Base-by-base conservation (phyloP, 441 rosid species). In the Erodium texanum region DNA sequence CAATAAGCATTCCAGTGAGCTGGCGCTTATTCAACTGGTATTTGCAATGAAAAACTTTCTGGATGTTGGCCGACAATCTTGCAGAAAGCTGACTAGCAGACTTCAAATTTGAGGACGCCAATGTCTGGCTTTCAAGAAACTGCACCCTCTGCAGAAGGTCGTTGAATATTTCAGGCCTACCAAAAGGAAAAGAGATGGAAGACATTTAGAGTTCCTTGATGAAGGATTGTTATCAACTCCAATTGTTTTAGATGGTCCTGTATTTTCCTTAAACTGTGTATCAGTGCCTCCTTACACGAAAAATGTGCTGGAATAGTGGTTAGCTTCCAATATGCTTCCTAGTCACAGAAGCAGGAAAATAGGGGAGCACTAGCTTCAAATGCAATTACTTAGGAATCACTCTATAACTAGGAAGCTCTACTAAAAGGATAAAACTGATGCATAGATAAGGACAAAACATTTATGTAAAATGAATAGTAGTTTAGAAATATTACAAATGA, bases 101-200 rank as follows among this genome's bases (percentile, higher is more conserved):
- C 64, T 69, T 78, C 64, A 79, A 69, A 72, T 70, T 69, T 66
- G 82, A 70, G 56, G 82, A 75, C 19, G 67, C 58, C 74, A 77
- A 34, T 38, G 75, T 79, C 68, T 69, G 73, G 72, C 85, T 74
- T 77, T 82, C 82, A 67, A 76, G 73, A 70, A 77, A 79, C 64
- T 29, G 73, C 69, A 87, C 73, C 78, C 83, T 85, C 80, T 76
- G 84, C 63, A 84, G 72, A 63, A 87, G 86, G 70, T 82, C 82
- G 63, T 76, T 65, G 77, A 85, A 85, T 58, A 73, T 78, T 66
- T 79, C 84, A n/a, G 90, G 89, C 88, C 90, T 87, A 72, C 24
- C 66, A 70, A 67, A 73, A 62, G 71, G 63, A 48, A 20, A 38
- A 66, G 27, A 70, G 27, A 59, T 67, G 56, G 69, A 34, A 14